phyloP scores from a whole-genome alignment of 345 rosid species.

The Citrus trifoliata region DNA sequence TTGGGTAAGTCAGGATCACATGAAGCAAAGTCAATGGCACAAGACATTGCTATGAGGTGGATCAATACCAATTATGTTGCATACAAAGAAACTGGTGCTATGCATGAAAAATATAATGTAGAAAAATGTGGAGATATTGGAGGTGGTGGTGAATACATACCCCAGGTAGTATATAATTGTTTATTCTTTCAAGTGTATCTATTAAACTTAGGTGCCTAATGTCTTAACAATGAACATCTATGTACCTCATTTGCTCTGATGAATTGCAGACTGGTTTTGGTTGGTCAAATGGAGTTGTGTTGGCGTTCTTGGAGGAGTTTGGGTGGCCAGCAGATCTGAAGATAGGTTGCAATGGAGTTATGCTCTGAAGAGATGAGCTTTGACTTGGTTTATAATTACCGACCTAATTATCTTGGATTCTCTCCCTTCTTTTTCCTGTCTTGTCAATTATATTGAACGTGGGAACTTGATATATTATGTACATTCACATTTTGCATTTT shows the following conservation, averaged over 20 bases:
- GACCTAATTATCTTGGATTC: too few relatives aligned
- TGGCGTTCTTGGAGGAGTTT: slow-evolving; percentile 85
- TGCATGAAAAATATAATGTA: slow-evolving; percentile 53
- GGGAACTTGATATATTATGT: too few relatives aligned
- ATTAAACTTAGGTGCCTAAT: background rate
- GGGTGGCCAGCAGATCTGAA: slow-evolving; percentile 73
- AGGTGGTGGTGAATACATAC: slow-evolving; percentile 42
- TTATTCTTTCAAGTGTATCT: too few relatives aligned
- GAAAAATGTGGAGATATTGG: slow-evolving; percentile 44
- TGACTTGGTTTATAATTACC: too few relatives aligned
- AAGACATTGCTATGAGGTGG: slow-evolving; percentile 76
- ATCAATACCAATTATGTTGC: slow-evolving; percentile 56
- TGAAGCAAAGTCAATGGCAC: slow-evolving; percentile 63
- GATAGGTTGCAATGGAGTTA: slow-evolving; percentile 34
- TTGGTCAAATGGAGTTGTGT: slow-evolving; percentile 91
- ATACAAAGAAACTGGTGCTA: slow-evolving; percentile 51
- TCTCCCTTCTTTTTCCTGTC: too few relatives aligned
- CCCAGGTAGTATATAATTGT: slow-evolving; percentile 23
- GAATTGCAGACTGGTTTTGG: slow-evolving; percentile 83
- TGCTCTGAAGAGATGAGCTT: background rate
- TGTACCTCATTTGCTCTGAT: background rate
- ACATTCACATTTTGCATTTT: too few relatives aligned
- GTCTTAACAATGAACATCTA: background rate
- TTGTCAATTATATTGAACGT: too few relatives aligned
- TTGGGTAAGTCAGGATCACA: slow-evolving; percentile 44